A percentile compares a stretch with the other conserved stretches of the same genome.
phyloP scores from a whole-genome alignment of 2,329 filamentous ascomycete genomes.

The Pseudogymnoascus sp. region DNA sequence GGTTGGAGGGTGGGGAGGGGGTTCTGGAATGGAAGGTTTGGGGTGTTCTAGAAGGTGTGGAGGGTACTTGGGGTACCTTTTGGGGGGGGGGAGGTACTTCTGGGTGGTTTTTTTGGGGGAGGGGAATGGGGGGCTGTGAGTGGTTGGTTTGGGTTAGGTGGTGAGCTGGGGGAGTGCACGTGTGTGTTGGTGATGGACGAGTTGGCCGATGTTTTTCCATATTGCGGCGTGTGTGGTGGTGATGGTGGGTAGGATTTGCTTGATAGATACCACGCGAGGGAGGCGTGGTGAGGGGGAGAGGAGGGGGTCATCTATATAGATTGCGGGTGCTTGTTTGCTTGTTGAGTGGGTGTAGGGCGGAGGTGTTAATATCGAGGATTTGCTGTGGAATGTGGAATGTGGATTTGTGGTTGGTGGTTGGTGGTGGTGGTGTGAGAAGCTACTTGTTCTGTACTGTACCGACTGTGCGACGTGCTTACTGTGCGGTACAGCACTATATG shows the following conservation, averaged over 20 bases:
- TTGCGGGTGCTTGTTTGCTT: background rate
- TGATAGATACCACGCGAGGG: background rate
- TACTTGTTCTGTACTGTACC: background rate
- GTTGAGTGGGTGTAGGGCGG: background rate
- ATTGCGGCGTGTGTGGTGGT: background rate
- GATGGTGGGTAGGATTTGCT: background rate
- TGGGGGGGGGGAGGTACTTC: background rate
- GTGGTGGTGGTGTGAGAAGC: background rate
- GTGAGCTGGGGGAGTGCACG: background rate
- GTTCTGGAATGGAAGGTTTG: background rate
- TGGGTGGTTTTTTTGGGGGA: background rate
- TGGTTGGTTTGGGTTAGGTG: background rate
- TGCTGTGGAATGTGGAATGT: background rate
- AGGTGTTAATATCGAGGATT: background rate
- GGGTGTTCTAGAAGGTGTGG: background rate
- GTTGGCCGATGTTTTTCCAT: background rate
- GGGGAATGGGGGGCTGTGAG: background rate
- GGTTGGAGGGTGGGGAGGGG: background rate
- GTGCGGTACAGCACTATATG: background rate
- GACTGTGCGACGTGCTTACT: background rate
- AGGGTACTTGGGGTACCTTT: background rate
- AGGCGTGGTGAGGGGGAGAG: background rate
- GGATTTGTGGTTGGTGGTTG: background rate
- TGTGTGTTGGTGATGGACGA: background rate
- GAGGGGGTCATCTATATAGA: background rate